Conservation (phyloP, 1,284 basidiomycete genomes). For the Cerrena zonata region DNA sequence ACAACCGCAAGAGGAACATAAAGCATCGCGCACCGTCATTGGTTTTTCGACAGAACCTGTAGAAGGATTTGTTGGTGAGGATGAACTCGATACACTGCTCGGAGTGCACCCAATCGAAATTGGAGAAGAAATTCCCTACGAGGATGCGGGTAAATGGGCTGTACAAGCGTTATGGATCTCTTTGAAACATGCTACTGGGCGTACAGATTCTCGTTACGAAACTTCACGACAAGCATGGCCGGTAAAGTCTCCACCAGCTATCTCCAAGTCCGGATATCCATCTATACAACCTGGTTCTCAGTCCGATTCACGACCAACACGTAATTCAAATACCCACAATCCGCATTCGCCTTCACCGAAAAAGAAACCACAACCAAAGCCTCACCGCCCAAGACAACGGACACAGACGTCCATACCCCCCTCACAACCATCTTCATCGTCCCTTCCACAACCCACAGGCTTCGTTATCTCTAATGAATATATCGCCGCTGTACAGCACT, state of each 20-base stretch:
- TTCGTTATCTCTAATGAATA: not conserved
- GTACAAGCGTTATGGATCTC: not conserved
- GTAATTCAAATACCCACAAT: not conserved
- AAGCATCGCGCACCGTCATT: not conserved
- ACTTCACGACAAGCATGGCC: not conserved
- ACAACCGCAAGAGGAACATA: not conserved
- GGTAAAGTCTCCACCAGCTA: not conserved
- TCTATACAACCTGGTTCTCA: not conserved
- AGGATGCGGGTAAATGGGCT: not conserved
- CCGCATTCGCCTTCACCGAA: not conserved
- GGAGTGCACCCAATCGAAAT: not conserved
- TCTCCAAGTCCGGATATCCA: too few species aligned
- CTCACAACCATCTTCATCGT: not conserved
- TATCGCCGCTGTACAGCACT: not conserved
- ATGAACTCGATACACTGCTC: not conserved
- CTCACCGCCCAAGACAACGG: not conserved
- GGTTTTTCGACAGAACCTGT: not conserved
- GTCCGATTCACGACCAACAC: not conserved
- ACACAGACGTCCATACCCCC: not conserved
- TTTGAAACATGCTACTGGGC: not conserved
- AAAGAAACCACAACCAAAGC: not conserved
- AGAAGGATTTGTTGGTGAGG: not conserved
- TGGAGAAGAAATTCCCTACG: not conserved
- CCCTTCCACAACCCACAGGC: too few species aligned
- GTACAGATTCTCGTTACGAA: not conserved